Conservation (phyloP, 306 rosid species). For the Sechiopsis laciniata region DNA sequence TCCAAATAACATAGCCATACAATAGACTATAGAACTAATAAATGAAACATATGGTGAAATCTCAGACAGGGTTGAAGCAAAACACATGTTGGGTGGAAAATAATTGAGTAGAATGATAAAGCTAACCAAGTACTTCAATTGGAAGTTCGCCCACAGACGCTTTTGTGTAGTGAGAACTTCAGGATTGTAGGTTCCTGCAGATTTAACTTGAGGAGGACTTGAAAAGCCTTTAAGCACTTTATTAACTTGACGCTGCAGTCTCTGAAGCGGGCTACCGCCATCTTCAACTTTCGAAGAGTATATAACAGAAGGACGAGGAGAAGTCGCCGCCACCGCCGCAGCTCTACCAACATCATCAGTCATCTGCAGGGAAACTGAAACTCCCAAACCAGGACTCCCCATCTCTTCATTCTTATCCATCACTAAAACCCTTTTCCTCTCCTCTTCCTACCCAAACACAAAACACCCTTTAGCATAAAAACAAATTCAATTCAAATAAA, state of each 20-base stretch:
- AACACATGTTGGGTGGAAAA: not conserved
- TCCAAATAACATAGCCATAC: not conserved
- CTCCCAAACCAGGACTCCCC: slow-evolving; percentile 75
- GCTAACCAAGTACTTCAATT: slow-evolving; percentile 62
- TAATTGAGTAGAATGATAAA: slow-evolving; percentile 2
- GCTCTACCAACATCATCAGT: slow-evolving; percentile 81
- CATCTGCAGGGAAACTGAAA: slow-evolving; percentile 66
- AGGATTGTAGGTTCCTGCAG: slow-evolving; percentile 58
- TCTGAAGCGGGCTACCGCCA: slow-evolving; percentile 63
- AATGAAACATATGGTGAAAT: not conserved
- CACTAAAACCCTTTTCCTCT: slow-evolving; percentile 26
- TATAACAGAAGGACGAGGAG: slow-evolving; percentile 75
- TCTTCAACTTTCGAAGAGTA: slow-evolving; percentile 62
- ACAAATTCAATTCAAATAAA: not conserved
- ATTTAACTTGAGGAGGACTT: slow-evolving; percentile 52
- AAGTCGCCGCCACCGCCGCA: slow-evolving; percentile 46
- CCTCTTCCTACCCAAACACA: slow-evolving; percentile 27
- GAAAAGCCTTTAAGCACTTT: slow-evolving; percentile 74
- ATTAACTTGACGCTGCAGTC: slow-evolving; percentile 58
- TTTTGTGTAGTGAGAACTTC: slow-evolving; percentile 79
- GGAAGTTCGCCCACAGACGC: slow-evolving; percentile 92
- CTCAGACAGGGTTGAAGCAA: not conserved
- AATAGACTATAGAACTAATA: not conserved
- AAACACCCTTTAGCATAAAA: not conserved
- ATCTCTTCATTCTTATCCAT: slow-evolving; percentile 55